Conservation (phyloP, 2,329 filamentous ascomycete genomes). For the Westerdykella aurantiaca region DNA sequence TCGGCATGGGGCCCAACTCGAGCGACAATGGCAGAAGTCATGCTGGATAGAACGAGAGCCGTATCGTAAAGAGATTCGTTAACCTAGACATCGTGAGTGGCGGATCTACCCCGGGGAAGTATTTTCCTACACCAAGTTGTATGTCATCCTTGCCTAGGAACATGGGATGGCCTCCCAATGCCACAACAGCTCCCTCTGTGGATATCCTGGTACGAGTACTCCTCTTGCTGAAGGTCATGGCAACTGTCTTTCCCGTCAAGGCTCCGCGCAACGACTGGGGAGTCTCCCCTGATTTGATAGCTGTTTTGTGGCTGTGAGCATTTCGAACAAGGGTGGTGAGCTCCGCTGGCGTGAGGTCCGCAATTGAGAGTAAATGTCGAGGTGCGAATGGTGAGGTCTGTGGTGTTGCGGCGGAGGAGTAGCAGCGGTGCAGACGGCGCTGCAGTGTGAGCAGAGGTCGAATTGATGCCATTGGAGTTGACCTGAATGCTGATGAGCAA, state of each 20-base stretch:
- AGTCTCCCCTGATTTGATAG: conserved; percentile 64
- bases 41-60: conserved; percentile 81
- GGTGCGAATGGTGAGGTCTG: conserved; percentile 56
- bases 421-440: conserved; percentile 16
- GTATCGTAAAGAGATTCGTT: conserved; percentile 97
- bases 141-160: conserved; percentile 95
- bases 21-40: conserved; percentile 46
- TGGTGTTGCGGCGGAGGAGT: conserved; percentile 35
- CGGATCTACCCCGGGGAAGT: background rate
- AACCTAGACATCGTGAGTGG: conserved; percentile 46
- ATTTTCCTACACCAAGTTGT: conserved; percentile 68
- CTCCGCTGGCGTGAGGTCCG: conserved; percentile 74
- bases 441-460: background rate
- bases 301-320: conserved; percentile 68
- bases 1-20: conserved; percentile 50
- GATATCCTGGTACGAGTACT: conserved; percentile 90
- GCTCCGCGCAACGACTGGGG: conserved; percentile 55
- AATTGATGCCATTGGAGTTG: background rate
- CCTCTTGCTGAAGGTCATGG: conserved; percentile 95
- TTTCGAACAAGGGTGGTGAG: conserved; percentile 77
- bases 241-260: conserved; percentile 72
- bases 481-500: too few species aligned
- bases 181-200: conserved; percentile 82
- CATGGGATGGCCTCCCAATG: conserved; percentile 90
- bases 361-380: conserved; percentile 87